Conservation (phyloP, 129 eudicot genomes). For the Centrapalus pauciflorus region DNA sequence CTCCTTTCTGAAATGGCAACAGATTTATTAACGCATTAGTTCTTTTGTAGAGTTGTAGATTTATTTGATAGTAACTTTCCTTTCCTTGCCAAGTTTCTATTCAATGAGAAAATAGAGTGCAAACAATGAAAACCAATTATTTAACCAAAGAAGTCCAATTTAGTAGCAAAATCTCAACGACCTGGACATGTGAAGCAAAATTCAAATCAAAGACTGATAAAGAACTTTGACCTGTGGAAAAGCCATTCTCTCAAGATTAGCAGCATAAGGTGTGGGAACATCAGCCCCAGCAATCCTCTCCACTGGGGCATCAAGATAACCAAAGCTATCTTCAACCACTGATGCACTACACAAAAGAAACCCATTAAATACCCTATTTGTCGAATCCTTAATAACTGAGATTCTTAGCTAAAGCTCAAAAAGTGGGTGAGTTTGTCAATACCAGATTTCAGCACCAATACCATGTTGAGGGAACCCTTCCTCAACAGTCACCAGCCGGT, state of each 20-base stretch:
- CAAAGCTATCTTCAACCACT: conserved; percentile 57
- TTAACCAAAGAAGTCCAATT: no score
- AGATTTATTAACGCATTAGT: no score
- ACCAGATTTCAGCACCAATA: conserved; percentile 90
- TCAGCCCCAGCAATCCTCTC: conserved; percentile 70
- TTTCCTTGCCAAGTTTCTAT: no score
- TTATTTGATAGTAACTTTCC: no score
- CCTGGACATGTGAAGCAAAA: no score
- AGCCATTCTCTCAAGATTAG: conserved; percentile 69
- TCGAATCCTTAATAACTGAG: neutral
- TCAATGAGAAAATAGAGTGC: no score
- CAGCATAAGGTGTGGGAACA: conserved; percentile 70
- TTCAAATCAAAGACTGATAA: neutral
- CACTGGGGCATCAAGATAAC: conserved; percentile 67
- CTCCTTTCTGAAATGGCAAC: no score
- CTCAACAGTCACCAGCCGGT: conserved; percentile 69
- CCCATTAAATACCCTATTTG: neutral
- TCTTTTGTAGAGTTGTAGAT: no score
- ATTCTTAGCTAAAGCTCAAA: neutral
- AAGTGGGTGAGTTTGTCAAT: neutral
- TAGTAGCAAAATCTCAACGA: no score
- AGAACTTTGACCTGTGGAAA: conserved; percentile 50
- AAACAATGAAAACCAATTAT: no score
- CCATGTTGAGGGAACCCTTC: conserved; percentile 89
- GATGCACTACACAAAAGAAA: conserved; percentile 35